Percentiles rank a stretch among this genome's conserved stretches.
phyloP scores from a whole-genome alignment of 805 yeast species.

The Cyberlindnera saturnus region DNA sequence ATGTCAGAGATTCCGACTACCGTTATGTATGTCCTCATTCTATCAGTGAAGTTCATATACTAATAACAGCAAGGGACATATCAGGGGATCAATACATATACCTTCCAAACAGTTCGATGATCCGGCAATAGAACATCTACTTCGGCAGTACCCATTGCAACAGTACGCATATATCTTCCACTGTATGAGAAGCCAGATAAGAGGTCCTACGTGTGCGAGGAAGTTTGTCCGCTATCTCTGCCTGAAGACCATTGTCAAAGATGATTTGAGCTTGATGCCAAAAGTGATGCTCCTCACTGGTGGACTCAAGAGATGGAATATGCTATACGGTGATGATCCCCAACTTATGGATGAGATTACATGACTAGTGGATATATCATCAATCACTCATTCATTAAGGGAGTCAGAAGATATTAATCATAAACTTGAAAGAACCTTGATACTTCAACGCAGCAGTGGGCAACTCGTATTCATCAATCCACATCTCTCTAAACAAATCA shows the following conservation, averaged over 20 bases:
- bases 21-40: conserved; percentile 3
- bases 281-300: conserved; percentile 16
- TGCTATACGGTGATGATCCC: conserved; percentile 10
- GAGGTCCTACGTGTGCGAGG: conserved; percentile 17
- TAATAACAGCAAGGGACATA: conserved; percentile 9
- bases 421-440: conserved; percentile 11
- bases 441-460: conserved; percentile 11
- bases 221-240: conserved; percentile 7
- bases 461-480: conserved; percentile 12
- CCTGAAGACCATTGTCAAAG: conserved; percentile 1
- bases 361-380: not conserved
- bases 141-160: conserved; percentile 3
- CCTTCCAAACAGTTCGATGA: conserved; percentile 10
- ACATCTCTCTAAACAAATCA: conserved; percentile 11
- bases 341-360: conserved; percentile 6
- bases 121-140: not conserved
- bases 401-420: conserved; percentile 8
- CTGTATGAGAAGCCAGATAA: conserved; percentile 20
- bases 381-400: not conserved
- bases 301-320: conserved; percentile 20
- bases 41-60: not conserved
- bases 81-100: conserved; percentile 7
- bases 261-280: conserved; percentile 5
- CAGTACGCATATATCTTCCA: conserved; percentile 14
- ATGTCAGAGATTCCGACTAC: conserved; percentile 18